A percentile compares a stretch with the other conserved stretches of the same genome.
Conservation (phyloP, 352 stramenopile species). For the Thraustochytrium sp. region DNA sequence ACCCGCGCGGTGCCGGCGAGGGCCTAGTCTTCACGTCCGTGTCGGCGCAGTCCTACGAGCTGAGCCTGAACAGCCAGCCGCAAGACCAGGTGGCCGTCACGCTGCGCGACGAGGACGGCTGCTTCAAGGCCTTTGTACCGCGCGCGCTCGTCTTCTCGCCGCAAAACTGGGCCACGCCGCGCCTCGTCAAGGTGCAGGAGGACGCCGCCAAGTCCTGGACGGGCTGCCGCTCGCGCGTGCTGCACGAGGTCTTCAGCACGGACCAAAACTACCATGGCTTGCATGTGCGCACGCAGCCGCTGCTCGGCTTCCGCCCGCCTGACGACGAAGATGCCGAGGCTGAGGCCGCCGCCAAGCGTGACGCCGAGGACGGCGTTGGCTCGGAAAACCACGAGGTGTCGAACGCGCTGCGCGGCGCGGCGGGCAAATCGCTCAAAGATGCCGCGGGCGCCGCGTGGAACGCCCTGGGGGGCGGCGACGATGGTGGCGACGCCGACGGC, state of each 20-base stretch:
- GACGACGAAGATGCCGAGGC: neutral
- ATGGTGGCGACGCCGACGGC: too few relatives aligned
- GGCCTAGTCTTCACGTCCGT: constrained; percentile 30
- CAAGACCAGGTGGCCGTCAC: constrained; percentile 20
- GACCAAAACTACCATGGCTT: constrained; percentile 4
- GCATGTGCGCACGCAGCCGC: constrained; percentile 9
- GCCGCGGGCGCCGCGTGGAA: too few relatives aligned
- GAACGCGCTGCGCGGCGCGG: too few relatives aligned
- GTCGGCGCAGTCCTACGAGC: neutral
- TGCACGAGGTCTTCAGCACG: constrained; percentile 43
- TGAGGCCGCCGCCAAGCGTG: too few relatives aligned
- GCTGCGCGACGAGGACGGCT: constrained; percentile 20
- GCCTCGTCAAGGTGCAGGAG: constrained; percentile 10
- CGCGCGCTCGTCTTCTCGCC: constrained; percentile 1
- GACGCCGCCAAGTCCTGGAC: neutral
- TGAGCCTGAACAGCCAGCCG: neutral
- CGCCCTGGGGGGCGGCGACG: too few relatives aligned
- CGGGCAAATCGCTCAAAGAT: too few relatives aligned
- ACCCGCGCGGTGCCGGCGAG: neutral
- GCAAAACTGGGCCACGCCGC: neutral
- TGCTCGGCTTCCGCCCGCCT: neutral
- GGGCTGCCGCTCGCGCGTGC: neutral
- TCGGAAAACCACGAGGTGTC: too few relatives aligned
- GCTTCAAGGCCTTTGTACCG: constrained; percentile 6
- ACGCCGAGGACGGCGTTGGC: too few relatives aligned